Percentiles rank a stretch among this genome's conserved stretches.
phyloP scores from a whole-genome alignment of 495 filamentous ascomycete genomes.

The Venustampulla echinocandica region DNA sequence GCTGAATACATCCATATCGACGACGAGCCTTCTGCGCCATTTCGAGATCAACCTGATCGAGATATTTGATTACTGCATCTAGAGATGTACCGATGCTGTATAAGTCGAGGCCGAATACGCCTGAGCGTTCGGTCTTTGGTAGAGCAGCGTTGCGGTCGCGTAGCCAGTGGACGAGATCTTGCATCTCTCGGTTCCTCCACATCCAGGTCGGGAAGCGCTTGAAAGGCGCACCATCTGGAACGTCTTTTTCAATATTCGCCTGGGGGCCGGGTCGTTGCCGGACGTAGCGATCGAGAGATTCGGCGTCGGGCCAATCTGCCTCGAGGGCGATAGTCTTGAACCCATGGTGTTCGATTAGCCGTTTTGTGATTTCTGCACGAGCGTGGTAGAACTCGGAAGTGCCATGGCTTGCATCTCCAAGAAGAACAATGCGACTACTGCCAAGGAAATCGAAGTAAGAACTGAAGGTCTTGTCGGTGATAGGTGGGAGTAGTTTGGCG shows the following conservation, averaged over 20 bases:
- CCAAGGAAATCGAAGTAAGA: conserved; percentile 28
- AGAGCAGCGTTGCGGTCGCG: conserved; percentile 33
- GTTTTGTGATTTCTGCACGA: conserved; percentile 33
- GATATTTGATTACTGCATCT: conserved; percentile 42
- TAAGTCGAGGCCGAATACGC: conserved; percentile 48
- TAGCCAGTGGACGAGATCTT: conserved; percentile 19
- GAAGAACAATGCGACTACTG: conserved; percentile 34
- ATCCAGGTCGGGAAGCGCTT: too few relatives aligned
- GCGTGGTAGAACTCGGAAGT: conserved; percentile 45
- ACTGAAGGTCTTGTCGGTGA: neutral
- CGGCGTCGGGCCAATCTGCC: too few relatives aligned
- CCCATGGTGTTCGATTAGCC: too few relatives aligned
- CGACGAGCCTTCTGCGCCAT: too few relatives aligned
- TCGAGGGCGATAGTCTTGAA: too few relatives aligned
- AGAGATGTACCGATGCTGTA: conserved; percentile 48
- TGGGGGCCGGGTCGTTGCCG: too few relatives aligned
- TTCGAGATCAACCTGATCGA: conserved; percentile 38
- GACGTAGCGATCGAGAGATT: too few relatives aligned
- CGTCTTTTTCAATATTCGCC: too few relatives aligned
- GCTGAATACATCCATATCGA: too few relatives aligned
- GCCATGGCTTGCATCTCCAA: conserved; percentile 43
- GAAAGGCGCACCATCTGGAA: too few relatives aligned
- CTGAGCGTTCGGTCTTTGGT: conserved; percentile 30
- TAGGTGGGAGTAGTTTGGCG: neutral
- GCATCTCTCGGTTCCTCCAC: too few relatives aligned